Evolutionary conservation across 257 asterid species (phyloP).

Genomic region (Rubia yunnanensis): DNA sequence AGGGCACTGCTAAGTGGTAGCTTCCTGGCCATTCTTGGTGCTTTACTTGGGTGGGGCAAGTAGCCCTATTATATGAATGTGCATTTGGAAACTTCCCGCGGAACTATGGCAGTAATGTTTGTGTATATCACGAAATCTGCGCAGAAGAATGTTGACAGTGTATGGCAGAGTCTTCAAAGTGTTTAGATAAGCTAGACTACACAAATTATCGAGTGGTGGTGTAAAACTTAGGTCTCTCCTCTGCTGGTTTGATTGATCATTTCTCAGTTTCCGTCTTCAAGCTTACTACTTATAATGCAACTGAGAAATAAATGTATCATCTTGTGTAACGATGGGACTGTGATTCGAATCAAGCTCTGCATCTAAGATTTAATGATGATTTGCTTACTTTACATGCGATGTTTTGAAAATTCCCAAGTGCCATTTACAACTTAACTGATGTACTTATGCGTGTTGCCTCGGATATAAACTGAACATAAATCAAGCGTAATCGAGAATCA

Average conservation of each 20-base stretch:
- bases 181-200: background rate
- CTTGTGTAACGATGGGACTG: background rate
- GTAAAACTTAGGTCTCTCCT: background rate
- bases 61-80: constrained; percentile 1
- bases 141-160: background rate
- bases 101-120: background rate
- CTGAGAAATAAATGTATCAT: background rate
- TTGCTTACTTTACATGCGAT: background rate
- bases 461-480: background rate
- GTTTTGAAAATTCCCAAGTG: background rate
- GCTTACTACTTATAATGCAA: background rate
- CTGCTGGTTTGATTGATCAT: background rate
- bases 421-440: background rate
- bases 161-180: background rate
- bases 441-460: background rate
- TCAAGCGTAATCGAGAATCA: background rate
- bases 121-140: background rate
- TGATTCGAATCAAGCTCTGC: no score
- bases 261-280: background rate
- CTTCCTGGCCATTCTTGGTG: constrained; percentile 47
- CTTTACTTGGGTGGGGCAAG: constrained; percentile 57
- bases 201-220: background rate
- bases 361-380: background rate
- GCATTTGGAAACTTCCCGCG: constrained; percentile 6
- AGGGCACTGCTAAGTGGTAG: constrained; percentile 58